phyloP scores from a whole-genome alignment of 1,284 basidiomycete genomes.

The Blastosporella zonata region DNA sequence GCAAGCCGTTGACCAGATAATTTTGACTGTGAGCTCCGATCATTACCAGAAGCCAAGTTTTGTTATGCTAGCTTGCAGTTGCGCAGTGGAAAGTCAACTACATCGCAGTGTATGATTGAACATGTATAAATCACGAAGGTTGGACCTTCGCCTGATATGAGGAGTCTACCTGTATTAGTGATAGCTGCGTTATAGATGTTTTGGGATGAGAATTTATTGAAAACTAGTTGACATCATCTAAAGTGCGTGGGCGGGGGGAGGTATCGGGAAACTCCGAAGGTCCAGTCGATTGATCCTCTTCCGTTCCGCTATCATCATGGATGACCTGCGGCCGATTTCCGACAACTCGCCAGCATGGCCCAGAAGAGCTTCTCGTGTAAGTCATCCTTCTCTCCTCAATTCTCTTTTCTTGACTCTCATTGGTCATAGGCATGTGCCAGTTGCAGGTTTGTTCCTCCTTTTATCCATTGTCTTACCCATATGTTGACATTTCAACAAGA shows the following conservation, averaged over 20 bases:
- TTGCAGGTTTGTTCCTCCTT: constrained; percentile 42
- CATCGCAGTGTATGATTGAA: constrained; percentile 34
- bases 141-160: too few relatives aligned
- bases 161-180: too few relatives aligned
- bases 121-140: too few relatives aligned
- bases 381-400: constrained; percentile 15
- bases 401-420: constrained; percentile 9
- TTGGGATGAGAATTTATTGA: too few relatives aligned
- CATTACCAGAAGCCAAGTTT: not conserved
- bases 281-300: constrained; percentile 23
- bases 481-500: constrained; percentile 28
- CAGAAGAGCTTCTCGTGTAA: constrained; percentile 45
- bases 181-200: too few relatives aligned
- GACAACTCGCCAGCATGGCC: constrained; percentile 39
- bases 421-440: constrained; percentile 47
- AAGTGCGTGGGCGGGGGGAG: not conserved
- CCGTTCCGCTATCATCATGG: constrained; percentile 33
- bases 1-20: constrained; percentile 61
- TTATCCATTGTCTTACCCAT: not conserved
- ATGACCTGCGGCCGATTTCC: constrained; percentile 43
- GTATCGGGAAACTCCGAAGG: constrained; percentile 28
- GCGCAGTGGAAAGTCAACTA: constrained; percentile 61
- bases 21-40: constrained; percentile 47
- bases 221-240: not conserved
- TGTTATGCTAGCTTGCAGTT: constrained; percentile 29